These are phyloP conservation scores for Arachis hypogaea DNA, from an alignment of 306 rosid genomes.

Conservation along the genomic window DNA sequence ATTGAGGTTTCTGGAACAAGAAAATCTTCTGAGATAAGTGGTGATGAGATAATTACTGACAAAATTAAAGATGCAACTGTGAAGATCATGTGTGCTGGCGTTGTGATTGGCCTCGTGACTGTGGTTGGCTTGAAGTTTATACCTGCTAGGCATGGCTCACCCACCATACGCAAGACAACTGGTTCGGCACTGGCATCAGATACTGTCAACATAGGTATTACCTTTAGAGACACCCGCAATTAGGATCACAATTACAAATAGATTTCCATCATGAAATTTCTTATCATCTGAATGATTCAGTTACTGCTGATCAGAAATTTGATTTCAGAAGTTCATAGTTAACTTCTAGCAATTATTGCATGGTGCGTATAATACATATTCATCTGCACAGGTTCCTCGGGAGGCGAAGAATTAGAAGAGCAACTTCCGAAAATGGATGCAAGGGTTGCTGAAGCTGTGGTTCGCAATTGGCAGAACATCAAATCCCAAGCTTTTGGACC, in stretches of 20 bases:
- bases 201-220: conserved; percentile 61
- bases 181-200: conserved; percentile 57
- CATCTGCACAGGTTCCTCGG: conserved; percentile 49
- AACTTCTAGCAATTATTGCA: conserved; percentile 23
- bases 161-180: conserved; percentile 47
- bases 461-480: conserved; percentile 85
- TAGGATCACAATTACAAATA: conserved; percentile 10
- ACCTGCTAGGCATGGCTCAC: conserved; percentile 57
- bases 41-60: conserved; percentile 59
- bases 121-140: conserved; percentile 69
- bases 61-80: conserved; percentile 75
- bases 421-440: conserved; percentile 80
- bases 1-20: conserved; percentile 53
- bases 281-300: conserved; percentile 21
- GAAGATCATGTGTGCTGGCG: conserved; percentile 89
- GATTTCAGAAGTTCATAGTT: conserved; percentile 30
- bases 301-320: conserved; percentile 9
- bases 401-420: conserved; percentile 55
- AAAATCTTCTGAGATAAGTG: conserved; percentile 41
- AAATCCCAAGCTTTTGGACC: conserved; percentile 94
- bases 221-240: conserved; percentile 20
- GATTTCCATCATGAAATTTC: not conserved
- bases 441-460: conserved; percentile 86
- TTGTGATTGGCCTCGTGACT: conserved; percentile 79
- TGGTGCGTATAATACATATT: conserved; percentile 22